Conservation (phyloP, 495 filamentous ascomycete species). For the Friedmanniomyces simplex region DNA sequence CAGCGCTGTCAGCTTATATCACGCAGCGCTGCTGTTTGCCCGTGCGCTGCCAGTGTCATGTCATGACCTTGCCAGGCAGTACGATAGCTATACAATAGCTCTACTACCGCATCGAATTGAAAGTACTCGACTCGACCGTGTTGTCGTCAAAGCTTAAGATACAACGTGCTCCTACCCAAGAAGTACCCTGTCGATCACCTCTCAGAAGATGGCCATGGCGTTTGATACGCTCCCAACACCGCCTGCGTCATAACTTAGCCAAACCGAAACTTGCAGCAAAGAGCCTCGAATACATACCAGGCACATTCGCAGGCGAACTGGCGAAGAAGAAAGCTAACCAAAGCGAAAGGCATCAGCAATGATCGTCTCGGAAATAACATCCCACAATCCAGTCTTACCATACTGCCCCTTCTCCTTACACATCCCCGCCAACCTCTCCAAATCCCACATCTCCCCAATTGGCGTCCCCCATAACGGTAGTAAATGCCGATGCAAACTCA, state of each 20-base stretch:
- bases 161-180: too few species aligned
- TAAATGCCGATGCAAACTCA: conserved; percentile 48
- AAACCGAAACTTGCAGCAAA: background rate
- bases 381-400: conserved; percentile 17
- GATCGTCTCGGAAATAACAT: too few species aligned
- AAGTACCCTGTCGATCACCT: too few species aligned
- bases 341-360: too few species aligned
- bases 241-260: background rate
- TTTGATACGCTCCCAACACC: background rate
- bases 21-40: too few species aligned
- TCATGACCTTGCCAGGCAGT: too few species aligned
- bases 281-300: conserved; percentile 25
- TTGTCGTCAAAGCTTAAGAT: too few species aligned
- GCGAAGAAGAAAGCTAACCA: conserved; percentile 48
- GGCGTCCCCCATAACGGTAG: conserved; percentile 56
- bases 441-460: conserved; percentile 50
- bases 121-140: too few species aligned
- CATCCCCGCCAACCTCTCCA: conserved; percentile 38
- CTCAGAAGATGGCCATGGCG: background rate
- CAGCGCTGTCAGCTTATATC: too few species aligned
- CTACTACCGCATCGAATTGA: too few species aligned
- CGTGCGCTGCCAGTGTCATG: too few species aligned
- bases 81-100: too few species aligned
- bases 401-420: conserved; percentile 46
- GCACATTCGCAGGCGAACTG: conserved; percentile 45